Evolutionary conservation across 768 basidiomycete genomes (phyloP), one percentile per base, ranked within the genome.

Genomic region (Phaffia australis): DNA sequence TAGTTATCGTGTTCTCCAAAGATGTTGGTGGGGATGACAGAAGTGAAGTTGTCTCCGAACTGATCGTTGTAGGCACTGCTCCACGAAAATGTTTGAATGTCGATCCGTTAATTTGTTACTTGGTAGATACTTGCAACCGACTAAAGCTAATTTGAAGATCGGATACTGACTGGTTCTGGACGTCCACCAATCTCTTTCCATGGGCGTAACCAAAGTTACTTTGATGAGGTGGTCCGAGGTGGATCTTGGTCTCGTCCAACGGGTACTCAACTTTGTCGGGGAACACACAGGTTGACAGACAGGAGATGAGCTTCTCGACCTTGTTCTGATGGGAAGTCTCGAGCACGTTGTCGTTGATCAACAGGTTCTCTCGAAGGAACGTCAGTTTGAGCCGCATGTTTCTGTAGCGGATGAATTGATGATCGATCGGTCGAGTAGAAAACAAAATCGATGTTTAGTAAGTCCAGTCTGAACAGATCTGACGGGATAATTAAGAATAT

Each of bases 321-420:
- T 83, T 80, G 72, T 81, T 78, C 70, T 84, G 79, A 74, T 89
- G 81, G 9, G 90, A 80, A 42, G 82, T 80, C 74, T 91, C 83
- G 25, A 97, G 81, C 51, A 98, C 84, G 76, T 92, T 91, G 75
- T 94, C 89, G 78, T 98, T 98, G 79, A 98, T 97, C 69, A 91
- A 81, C 74, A 87, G 83, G 78, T 98, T 98, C 73, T 95, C 92
- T 23, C 91, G 87, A 25, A 97, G 81, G 81, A 97, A 95, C 29
- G 88, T 89, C 64, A 88, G 81, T 87, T 97, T 95, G 79, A 86
- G 85, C 74, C 87, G 87, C 87, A 95, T 93, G 79, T 97, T 97
- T 74, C 84, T 87, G 81, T 94, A 98, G 23, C 97, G 80, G 35
- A 11, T 15, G 93, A 93, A 5, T 93, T 94, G 62, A 98, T 42